Conservation (phyloP, 176 grass and related monocot genomes). For the Avena eriantha region DNA sequence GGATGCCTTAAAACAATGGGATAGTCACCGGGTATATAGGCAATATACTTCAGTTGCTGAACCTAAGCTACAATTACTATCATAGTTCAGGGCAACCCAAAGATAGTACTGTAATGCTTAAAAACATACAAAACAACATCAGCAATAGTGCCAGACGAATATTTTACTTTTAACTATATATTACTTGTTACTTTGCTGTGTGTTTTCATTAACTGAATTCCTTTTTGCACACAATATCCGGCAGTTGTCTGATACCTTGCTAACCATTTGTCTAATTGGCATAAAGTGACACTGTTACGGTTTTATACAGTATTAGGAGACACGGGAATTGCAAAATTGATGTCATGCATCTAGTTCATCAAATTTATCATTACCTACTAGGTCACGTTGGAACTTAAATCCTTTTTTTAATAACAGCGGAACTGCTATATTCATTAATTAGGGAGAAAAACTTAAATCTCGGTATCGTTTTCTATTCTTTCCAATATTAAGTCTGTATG, state of each 20-base stretch:
- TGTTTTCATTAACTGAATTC: conserved; percentile 2
- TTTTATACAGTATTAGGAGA: neutral
- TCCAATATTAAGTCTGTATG: neutral
- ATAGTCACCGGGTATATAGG: neutral
- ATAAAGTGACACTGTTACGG: neutral
- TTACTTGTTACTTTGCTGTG: conserved; percentile 8
- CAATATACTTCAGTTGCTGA: neutral
- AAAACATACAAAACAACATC: conserved; percentile 4
- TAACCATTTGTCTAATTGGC: neutral
- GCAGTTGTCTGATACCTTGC: neutral
- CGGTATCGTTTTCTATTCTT: neutral
- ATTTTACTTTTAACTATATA: neutral
- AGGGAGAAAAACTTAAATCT: neutral
- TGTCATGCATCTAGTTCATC: conserved; percentile 13
- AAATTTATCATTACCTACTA: neutral
- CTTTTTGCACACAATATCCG: conserved; percentile 11
- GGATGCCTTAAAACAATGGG: no score
- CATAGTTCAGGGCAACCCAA: conserved; percentile 25
- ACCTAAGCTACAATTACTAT: conserved; percentile 1
- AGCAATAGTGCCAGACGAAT: neutral
- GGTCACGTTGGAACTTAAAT: neutral
- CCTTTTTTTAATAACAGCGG: no score
- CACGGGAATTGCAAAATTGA: conserved; percentile 20
- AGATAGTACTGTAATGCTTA: neutral
- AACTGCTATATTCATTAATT: no score